Percentiles rank a stretch among this genome's conserved stretches.
phyloP scores from a whole-genome alignment of 495 filamentous ascomycete species.

The Lasiosphaeris hirsuta region DNA sequence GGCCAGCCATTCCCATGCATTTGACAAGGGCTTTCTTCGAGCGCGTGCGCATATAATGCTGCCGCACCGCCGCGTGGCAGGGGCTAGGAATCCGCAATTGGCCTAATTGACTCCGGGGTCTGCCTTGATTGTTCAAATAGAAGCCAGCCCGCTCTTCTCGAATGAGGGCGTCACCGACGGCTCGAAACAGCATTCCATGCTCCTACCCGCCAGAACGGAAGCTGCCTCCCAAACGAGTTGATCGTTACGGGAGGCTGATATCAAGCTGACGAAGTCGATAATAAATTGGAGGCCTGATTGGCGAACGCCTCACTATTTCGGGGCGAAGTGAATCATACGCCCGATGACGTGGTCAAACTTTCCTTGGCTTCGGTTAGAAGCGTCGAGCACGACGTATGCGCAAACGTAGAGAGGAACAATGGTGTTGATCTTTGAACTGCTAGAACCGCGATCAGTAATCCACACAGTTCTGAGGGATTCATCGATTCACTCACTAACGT shows the following conservation, averaged over 20 bases:
- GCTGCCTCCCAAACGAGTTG: not conserved
- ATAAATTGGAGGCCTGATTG: too few relatives aligned
- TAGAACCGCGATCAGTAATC: too few relatives aligned
- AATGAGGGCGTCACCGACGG: conserved; percentile 11
- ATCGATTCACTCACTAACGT: too few relatives aligned
- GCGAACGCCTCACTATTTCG: too few relatives aligned
- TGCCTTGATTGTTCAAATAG: conserved; percentile 12
- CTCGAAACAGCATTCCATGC: conserved; percentile 16
- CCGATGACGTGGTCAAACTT: too few relatives aligned
- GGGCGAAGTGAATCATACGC: too few relatives aligned
- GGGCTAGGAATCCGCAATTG: not conserved
- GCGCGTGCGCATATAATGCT: conserved; percentile 6
- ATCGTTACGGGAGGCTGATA: conserved; percentile 1
- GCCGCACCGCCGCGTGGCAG: not conserved
- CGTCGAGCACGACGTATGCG: too few relatives aligned
- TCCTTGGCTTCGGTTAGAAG: too few relatives aligned
- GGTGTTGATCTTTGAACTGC: too few relatives aligned
- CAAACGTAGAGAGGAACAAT: too few relatives aligned
- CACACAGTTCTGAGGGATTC: too few relatives aligned
- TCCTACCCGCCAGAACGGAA: conserved; percentile 13
- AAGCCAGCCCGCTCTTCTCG: conserved; percentile 23
- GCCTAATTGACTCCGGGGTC: not conserved
- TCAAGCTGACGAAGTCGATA: not conserved
- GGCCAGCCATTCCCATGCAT: not conserved
- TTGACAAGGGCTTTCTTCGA: not conserved